A percentile compares a stretch with the other conserved stretches of the same genome.
Conservation (phyloP, 371 early-diverging fungal genomes). For the Vittaforma corneae region DNA sequence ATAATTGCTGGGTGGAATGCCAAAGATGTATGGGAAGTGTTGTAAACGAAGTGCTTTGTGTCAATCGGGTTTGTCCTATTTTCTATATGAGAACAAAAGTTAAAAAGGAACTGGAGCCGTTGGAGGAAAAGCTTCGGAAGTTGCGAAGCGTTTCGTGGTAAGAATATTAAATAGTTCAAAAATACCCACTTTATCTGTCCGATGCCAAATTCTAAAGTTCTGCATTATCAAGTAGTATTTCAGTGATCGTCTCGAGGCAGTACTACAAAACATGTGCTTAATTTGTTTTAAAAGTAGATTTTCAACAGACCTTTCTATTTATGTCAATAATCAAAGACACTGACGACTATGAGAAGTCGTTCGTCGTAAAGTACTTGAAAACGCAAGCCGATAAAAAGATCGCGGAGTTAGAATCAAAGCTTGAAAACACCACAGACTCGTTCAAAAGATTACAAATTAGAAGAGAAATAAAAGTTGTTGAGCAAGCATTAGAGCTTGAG, state of each 20-base stretch:
- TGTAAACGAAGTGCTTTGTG: conserved; percentile 89
- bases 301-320: neutral
- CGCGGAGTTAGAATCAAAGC: conserved; percentile 64
- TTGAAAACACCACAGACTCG: conserved; percentile 64
- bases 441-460: conserved; percentile 63
- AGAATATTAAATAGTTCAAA: neutral
- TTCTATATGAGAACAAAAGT: conserved; percentile 97
- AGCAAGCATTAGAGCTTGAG: conserved; percentile 68
- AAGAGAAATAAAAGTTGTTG: conserved; percentile 65
- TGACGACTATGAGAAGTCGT: conserved; percentile 36
- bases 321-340: neutral
- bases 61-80: conserved; percentile 87
- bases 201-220: neutral
- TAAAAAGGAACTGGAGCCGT: conserved; percentile 78
- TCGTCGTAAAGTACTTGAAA: conserved; percentile 59
- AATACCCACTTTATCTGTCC: neutral
- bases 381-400: conserved; percentile 70
- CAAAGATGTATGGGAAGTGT: conserved; percentile 91
- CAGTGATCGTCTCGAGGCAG: neutral
- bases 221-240: neutral
- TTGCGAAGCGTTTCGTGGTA: conserved; percentile 54
- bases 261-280: neutral
- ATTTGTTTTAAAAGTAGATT: neutral
- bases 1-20: conserved; percentile 92
- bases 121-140: conserved; percentile 60